Evolutionary conservation across 345 rosid genomes (phyloP), one percentile per base, ranked within the genome.

Genomic region (Euphorbia pulcherrima): DNA sequence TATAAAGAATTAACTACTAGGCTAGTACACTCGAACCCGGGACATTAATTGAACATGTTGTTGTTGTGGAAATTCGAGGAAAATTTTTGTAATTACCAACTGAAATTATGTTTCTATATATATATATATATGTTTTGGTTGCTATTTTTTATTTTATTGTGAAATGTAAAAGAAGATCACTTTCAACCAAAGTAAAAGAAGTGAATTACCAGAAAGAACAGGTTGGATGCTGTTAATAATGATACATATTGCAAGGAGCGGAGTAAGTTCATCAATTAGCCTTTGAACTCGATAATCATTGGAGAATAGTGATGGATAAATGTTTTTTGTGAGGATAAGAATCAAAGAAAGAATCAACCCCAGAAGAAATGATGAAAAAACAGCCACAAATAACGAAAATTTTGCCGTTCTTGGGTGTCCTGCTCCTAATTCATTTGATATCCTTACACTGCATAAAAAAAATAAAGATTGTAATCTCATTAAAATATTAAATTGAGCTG

Each of bases 371-470:
- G 96, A 84, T 28, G 91, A 78, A 21, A 80, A 14, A 11, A 81
- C 81, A 0, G 94, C 89, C 53, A 89, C 92, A 56, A 85, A 56
- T 18, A 86, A 53, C 21, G 92, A 83, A 35, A 92, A 75, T 33
- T 70, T 85, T 0, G 86, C 90, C 11, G 81, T 79, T 73, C 86
- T 86, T 48, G 88, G 93, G 21, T 90, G 92, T 8, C 70, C 85
- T 48, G 92, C 92, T 12, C 98, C 96, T 16, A 92, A 69, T 71
- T 92, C 98, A 59, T 90, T 92, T 10, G 95, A 92, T 26, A 88
- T 72, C 73, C 94, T 82, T 57, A 89, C 97, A 68, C 93, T 89
- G 84, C 69, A 71, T n/a, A n/a, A n/a, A n/a, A n/a, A n/a, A n/a
- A n/a, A n/a, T n/a, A n/a, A n/a, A n/a, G n/a, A n/a, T n/a, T n/a